A percentile compares a stretch with the other conserved stretches of the same genome.
Evolutionary conservation across 2,329 filamentous ascomycete species (phyloP).

Genomic region (Calonectria crousiana): DNA sequence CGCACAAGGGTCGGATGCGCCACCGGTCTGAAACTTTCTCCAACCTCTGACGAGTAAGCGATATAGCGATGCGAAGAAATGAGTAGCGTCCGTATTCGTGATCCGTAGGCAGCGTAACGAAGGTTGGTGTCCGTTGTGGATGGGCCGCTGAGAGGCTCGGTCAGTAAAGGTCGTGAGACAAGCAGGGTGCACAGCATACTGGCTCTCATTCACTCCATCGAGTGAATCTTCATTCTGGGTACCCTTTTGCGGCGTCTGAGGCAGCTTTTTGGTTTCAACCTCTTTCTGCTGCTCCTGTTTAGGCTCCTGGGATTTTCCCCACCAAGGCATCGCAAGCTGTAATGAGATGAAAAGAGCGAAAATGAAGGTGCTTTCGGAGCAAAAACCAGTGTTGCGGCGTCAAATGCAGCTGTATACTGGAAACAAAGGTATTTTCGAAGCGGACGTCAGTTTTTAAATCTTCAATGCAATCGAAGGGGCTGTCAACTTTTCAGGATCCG

Average conservation of each 20-base stretch:
- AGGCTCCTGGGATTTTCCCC: slow-evolving; percentile 53
- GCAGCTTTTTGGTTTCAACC: slow-evolving; percentile 59
- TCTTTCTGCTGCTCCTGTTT: slow-evolving; percentile 47
- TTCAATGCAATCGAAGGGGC: slow-evolving; percentile 23
- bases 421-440: background rate
- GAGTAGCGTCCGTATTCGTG: slow-evolving; percentile 86
- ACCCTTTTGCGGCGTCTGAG: slow-evolving; percentile 66
- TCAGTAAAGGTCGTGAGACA: slow-evolving; percentile 30
- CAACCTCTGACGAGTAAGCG: slow-evolving; percentile 96
- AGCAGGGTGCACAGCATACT: slow-evolving; percentile 65
- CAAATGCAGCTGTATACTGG: background rate
- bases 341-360: background rate
- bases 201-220: slow-evolving; percentile 82
- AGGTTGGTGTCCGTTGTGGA: slow-evolving; percentile 88
- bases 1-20: slow-evolving; percentile 87
- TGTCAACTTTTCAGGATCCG: slow-evolving; percentile 34
- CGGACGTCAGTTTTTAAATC: background rate
- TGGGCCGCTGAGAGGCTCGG: slow-evolving; percentile 52
- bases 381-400: background rate
- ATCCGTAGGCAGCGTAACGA: slow-evolving; percentile 93
- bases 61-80: slow-evolving; percentile 94
- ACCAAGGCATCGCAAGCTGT: slow-evolving; percentile 54
- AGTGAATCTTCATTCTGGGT: slow-evolving; percentile 78
- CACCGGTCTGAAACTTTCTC: slow-evolving; percentile 94
- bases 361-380: background rate